Evolutionary conservation across 75 land plant species (phyloP).

Genomic region (Ceratopteris richardii): DNA sequence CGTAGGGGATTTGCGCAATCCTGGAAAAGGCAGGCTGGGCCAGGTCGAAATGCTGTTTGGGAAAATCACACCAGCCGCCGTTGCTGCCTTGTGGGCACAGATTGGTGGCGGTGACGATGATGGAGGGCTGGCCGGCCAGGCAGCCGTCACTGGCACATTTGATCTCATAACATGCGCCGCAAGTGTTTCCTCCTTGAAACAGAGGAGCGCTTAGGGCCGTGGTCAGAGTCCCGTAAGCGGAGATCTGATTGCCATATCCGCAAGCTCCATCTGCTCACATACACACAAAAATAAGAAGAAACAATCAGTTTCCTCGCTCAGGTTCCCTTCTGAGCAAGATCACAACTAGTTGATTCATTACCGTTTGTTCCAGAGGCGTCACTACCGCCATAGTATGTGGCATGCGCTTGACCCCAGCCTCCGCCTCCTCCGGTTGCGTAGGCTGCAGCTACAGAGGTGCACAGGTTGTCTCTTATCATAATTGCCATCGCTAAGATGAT

Average conservation of each 20-base stretch:
- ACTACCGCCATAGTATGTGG: slow-evolving; percentile 13
- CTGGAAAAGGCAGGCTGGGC: slow-evolving; percentile 19
- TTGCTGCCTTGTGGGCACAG: slow-evolving; percentile 30
- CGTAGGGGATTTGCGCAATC: slow-evolving; percentile 14
- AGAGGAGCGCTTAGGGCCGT: slow-evolving; percentile 21
- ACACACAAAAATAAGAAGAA: background rate
- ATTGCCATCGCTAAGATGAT: too few relatives aligned
- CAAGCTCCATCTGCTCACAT: slow-evolving; percentile 20
- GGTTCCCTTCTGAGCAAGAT: background rate
- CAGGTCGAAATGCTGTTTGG: slow-evolving; percentile 25
- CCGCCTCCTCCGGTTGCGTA: background rate
- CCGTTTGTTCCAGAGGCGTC: slow-evolving; percentile 19
- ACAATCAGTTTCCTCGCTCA: background rate
- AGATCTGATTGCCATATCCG: slow-evolving; percentile 15
- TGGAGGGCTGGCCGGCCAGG: slow-evolving; percentile 9
- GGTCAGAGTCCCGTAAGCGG: slow-evolving; percentile 10
- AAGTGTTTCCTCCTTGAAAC: slow-evolving; percentile 11
- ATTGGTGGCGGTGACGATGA: slow-evolving; percentile 29
- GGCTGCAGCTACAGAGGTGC: too few relatives aligned
- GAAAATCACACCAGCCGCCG: slow-evolving; percentile 28
- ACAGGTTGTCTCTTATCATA: too few relatives aligned
- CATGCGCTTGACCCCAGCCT: slow-evolving; percentile 2
- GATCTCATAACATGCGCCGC: slow-evolving; percentile 26
- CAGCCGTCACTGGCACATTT: slow-evolving; percentile 16
- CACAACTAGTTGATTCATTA: background rate